A percentile compares a stretch with the other conserved stretches of the same genome.
Conservation (phyloP, 2,329 filamentous ascomycete genomes). For the Neofusicoccum parvum region DNA sequence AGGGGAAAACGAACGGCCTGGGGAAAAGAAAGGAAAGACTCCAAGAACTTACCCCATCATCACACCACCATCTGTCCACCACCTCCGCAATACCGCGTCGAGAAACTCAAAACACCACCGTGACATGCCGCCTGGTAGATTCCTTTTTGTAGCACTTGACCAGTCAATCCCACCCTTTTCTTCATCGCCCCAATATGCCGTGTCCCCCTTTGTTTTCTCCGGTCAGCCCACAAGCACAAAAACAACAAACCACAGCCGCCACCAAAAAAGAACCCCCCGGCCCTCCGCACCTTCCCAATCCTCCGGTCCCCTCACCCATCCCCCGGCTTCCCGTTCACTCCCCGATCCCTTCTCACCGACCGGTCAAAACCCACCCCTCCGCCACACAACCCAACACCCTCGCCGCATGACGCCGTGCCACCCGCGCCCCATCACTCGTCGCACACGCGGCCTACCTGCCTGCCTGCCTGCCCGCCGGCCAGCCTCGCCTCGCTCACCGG, state of each 20-base stretch:
- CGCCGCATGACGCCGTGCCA: not conserved
- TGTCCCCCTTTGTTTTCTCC: not conserved
- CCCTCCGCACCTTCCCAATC: too few species aligned
- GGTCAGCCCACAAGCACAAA: not conserved
- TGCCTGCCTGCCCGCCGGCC: too few species aligned
- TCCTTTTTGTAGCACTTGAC: not conserved
- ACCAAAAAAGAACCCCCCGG: not conserved
- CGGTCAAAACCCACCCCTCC: not conserved
- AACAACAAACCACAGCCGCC: not conserved
- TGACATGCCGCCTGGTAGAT: not conserved
- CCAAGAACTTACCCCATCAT: not conserved
- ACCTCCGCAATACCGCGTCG: not conserved
- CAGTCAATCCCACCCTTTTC: not conserved
- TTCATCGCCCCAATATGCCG: not conserved
- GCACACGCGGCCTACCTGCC: too few species aligned
- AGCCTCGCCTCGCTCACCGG: too few species aligned
- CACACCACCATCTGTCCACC: conserved; percentile 6
- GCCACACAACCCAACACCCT: not conserved
- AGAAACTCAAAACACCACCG: not conserved
- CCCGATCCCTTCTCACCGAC: not conserved
- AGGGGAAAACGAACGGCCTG: not conserved
- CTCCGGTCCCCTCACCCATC: not conserved
- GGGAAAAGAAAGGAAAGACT: not conserved
- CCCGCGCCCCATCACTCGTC: not conserved
- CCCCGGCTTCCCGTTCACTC: not conserved